These are phyloP conservation scores for Copromyces sp. DNA, from an alignment of 495 filamentous ascomycete genomes.

Conservation along the genomic window DNA sequence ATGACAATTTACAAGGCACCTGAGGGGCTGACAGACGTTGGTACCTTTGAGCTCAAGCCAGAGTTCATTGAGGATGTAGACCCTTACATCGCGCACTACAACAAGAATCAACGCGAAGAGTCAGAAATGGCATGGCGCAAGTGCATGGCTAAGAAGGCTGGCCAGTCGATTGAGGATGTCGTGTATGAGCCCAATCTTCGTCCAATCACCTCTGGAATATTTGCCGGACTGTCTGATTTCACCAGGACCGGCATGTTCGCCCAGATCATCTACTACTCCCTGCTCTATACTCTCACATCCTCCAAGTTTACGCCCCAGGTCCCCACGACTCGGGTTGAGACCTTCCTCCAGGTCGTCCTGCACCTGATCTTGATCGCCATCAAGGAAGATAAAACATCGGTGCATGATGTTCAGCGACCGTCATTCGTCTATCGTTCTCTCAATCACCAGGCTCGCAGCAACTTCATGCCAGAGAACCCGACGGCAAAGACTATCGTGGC, in stretches of 20 bases:
- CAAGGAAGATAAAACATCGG: conserved; percentile 60
- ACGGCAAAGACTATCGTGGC: conserved; percentile 58
- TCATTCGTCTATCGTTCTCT: conserved; percentile 67
- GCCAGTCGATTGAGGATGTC: conserved; percentile 68
- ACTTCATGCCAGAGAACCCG: conserved; percentile 38
- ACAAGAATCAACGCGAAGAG: conserved; percentile 94
- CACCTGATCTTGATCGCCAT: conserved; percentile 79
- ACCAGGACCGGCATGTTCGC: conserved; percentile 77
- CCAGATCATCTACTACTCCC: conserved; percentile 80
- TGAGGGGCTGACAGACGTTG: conserved; percentile 83
- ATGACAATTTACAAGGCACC: conserved; percentile 84
- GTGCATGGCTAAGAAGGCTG: conserved; percentile 79
- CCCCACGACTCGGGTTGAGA: conserved; percentile 72
- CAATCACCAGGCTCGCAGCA: conserved; percentile 46
- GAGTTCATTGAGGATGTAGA: conserved; percentile 79
- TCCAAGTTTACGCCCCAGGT: conserved; percentile 57
- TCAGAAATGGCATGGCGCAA: conserved; percentile 79
- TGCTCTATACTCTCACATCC: conserved; percentile 63
- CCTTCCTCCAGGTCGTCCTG: conserved; percentile 81
- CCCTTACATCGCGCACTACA: conserved; percentile 90
- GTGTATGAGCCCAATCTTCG: conserved; percentile 87
- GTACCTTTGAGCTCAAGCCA: conserved; percentile 85
- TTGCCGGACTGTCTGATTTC: conserved; percentile 63
- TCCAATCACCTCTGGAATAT: conserved; percentile 66
- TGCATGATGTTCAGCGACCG: conserved; percentile 35